phyloP scores from a whole-genome alignment of 306 rosid species.

The Prunus campanulata region DNA sequence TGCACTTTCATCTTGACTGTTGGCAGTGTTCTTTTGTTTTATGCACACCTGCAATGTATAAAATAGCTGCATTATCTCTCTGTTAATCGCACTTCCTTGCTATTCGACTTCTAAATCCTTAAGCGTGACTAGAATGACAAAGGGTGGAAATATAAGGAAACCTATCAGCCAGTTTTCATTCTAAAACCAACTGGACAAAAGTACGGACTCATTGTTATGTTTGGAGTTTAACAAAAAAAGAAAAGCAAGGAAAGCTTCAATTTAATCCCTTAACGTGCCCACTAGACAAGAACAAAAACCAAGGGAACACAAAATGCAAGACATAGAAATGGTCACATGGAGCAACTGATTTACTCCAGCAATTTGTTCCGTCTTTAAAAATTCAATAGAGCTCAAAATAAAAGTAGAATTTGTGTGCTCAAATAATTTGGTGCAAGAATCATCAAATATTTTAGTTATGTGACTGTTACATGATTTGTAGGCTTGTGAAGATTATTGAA shows the following conservation, averaged over 20 bases:
- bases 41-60: constrained; percentile 45
- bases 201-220: too few species aligned
- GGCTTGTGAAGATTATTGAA: too few species aligned
- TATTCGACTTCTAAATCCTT: background rate
- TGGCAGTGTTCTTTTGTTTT: constrained; percentile 41
- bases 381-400: constrained; percentile 64
- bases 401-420: constrained; percentile 52
- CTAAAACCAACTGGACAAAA: too few species aligned
- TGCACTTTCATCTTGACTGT: constrained; percentile 27
- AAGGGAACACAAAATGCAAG: too few species aligned
- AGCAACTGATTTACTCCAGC: too few species aligned
- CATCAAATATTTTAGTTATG: constrained; percentile 58
- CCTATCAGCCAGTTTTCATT: background rate
- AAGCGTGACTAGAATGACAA: background rate
- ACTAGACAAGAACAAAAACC: too few species aligned
- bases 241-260: too few species aligned
- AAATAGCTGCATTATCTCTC: constrained; percentile 16
- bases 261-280: too few species aligned
- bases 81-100: too few species aligned
- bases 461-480: constrained; percentile 47
- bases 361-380: constrained; percentile 60
- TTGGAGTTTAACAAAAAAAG: too few species aligned
- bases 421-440: constrained; percentile 50
- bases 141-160: background rate
- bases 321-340: too few species aligned